Conservation (phyloP, 306 rosid species). For the Quercus gilva region DNA sequence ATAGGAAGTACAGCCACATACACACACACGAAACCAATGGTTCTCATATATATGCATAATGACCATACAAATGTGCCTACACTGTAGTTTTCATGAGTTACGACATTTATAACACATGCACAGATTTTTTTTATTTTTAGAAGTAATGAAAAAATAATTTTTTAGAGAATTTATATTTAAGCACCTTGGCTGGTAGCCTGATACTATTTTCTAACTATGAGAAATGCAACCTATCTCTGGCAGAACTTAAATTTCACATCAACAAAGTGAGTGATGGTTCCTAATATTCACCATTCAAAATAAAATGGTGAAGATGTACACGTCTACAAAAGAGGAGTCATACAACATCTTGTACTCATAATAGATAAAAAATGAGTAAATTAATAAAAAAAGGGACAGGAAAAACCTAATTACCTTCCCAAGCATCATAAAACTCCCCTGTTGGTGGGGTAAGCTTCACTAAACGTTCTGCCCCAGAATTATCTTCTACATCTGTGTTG, state of each 20-base stretch:
- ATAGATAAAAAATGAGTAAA: no score
- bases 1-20: conserved; percentile 3
- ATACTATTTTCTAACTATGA: background rate
- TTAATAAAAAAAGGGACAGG: background rate
- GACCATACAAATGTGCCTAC: background rate
- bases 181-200: background rate
- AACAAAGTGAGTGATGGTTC: background rate
- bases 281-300: background rate
- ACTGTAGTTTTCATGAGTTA: background rate
- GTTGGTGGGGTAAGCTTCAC: conserved; percentile 32
- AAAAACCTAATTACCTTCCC: conserved; percentile 66
- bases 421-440: conserved; percentile 84
- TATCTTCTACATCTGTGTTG: conserved; percentile 77
- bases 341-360: background rate
- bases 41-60: background rate
- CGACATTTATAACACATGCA: background rate
- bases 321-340: background rate
- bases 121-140: background rate
- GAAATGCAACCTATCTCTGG: background rate
- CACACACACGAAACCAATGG: background rate
- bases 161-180: background rate
- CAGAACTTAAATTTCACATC: background rate
- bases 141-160: background rate
- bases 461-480: conserved; percentile 47
- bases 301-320: background rate